Base-by-base conservation (phyloP, 2,329 filamentous ascomycete genomes). In the Coleophoma crateriformis region DNA sequence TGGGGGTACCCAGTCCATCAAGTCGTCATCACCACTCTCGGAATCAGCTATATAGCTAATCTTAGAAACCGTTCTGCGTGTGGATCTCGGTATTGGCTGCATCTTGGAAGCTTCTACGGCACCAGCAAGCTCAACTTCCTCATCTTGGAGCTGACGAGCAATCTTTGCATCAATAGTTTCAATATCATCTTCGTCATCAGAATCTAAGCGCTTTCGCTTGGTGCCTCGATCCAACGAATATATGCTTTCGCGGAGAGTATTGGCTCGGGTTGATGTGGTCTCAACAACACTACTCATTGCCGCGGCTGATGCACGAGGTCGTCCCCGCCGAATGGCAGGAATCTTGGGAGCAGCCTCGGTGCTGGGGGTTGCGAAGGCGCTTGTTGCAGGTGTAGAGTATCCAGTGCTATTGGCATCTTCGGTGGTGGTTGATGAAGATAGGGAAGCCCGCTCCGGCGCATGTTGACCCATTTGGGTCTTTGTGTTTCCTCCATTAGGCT, bases 331-430 rank as follows among this genome's bases (percentile, higher is more conserved):
- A 61, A 52, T 63, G 58, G 47, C 43, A 42, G 50, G 38, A 33
- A 53, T 57, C 61, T 45, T 65, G 56, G 45, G 48, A 55, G 8
- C 71, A 71, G 20, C 71, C 68, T 19, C 57, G 14, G 60, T 39
- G 8, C 69, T 72, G 4, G 80, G 81, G 10, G 81, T 84, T 15
- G 70, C 71, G 43, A 72, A 68, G 48, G 75, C 71, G 63, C 79
- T 84, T 17, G 84, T 87, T 35, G 72, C 77, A 4, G 82, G 82
- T 3, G 84, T 87, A 51, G 80, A 81, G 58, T 76, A 78, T 15
- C 73, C 77, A 35, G 71, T 70, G 35, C 53, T 53, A 11, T 70
- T 76, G 6, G 70, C 68, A 48, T 71, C 71, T 47, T 71, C 63
- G 32, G 66, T 64, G 10, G 63, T 63, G 33, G 67, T 66, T 6